Conservation (phyloP, 345 rosid species). For the Salix dunnii region DNA sequence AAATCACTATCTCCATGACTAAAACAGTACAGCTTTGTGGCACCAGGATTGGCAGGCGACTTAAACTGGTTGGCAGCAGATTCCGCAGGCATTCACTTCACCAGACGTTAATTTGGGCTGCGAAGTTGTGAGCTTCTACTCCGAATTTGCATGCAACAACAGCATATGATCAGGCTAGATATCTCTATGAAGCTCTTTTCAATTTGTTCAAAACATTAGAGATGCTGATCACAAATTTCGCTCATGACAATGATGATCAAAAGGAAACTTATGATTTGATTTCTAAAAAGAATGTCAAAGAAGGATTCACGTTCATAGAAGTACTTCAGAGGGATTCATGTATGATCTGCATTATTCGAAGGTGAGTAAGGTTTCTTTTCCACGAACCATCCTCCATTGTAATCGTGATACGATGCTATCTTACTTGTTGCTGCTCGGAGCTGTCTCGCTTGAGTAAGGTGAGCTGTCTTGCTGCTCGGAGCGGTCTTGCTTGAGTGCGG, state of each 20-base stretch:
- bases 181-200: neutral
- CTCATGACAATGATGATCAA: neutral
- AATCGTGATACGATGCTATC: conserved; percentile 2
- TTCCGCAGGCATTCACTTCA: no score
- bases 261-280: neutral
- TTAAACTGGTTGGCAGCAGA: no score
- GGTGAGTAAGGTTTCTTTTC: neutral
- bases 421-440: conserved; percentile 12
- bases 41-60: no score
- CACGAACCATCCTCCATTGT: conserved; percentile 8
- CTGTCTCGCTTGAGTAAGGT: conserved; percentile 6
- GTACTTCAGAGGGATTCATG: neutral
- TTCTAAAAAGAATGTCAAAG: neutral
- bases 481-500: conserved; percentile 9
- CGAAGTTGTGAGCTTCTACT: no score
- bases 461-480: conserved; percentile 7
- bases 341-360: conserved; percentile 38
- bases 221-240: neutral
- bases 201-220: neutral
- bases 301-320: neutral
- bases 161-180: neutral
- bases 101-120: no score
- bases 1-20: no score
- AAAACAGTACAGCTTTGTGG: no score
- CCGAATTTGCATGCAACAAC: neutral